A percentile compares a stretch with the other conserved stretches of the same genome.
These are phyloP conservation scores for Oryza officinalis DNA, from an alignment of 176 grass and related monocot species.

Conservation along the genomic window DNA sequence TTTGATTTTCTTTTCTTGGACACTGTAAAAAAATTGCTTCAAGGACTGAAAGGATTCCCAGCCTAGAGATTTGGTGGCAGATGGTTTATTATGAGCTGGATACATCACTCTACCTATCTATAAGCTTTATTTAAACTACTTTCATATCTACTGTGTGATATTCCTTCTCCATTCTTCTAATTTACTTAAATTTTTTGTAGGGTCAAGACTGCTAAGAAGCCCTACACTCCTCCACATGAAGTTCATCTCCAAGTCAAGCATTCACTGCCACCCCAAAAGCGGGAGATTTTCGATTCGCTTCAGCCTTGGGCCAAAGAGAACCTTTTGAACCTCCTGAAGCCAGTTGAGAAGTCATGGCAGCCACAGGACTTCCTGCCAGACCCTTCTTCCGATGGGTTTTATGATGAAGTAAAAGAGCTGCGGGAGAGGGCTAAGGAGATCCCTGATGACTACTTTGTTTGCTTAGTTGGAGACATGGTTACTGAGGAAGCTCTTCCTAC, in stretches of 20 bases:
- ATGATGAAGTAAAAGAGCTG: constrained; percentile 72
- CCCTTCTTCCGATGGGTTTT: constrained; percentile 59
- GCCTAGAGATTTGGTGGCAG: neutral
- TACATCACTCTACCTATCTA: neutral
- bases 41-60: neutral
- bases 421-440: constrained; percentile 64
- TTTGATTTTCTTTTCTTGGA: neutral
- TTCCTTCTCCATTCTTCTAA: constrained; percentile 17
- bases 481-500: constrained; percentile 79
- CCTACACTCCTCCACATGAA: constrained; percentile 58
- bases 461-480: constrained; percentile 80
- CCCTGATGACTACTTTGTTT: constrained; percentile 81
- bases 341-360: constrained; percentile 76
- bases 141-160: neutral
- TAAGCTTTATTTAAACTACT: neutral
- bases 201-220: constrained; percentile 53
- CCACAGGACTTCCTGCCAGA: constrained; percentile 73
- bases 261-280: constrained; percentile 55
- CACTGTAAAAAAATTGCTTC: constrained; percentile 11
- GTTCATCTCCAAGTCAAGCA: constrained; percentile 63
- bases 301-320: constrained; percentile 61
- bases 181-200: constrained; percentile 41
- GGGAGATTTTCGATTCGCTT: constrained; percentile 68
- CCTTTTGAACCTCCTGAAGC: constrained; percentile 62
- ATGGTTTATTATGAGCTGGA: neutral